Conservation (phyloP, 768 basidiomycete species). For the Boletus reticuloceps region DNA sequence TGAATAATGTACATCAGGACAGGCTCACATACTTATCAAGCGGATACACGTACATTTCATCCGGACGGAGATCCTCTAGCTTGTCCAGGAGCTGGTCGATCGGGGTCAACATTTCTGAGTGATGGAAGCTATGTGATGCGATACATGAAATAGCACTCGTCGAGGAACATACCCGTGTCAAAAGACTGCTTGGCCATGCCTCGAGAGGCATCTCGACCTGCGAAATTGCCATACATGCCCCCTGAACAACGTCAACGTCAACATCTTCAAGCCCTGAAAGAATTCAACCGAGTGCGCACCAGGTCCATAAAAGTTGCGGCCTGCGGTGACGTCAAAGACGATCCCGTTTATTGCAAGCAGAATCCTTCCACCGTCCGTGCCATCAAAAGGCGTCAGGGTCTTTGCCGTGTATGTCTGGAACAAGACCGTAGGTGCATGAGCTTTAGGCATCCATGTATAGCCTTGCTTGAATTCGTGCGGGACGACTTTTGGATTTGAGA, state of each 20-base stretch:
- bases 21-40: not conserved
- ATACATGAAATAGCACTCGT: not conserved
- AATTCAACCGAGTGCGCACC: constrained; percentile 47
- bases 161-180: constrained; percentile 63
- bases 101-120: constrained; percentile 84
- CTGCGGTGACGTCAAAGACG: constrained; percentile 92
- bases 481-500: constrained; percentile 43
- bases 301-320: constrained; percentile 92
- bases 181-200: constrained; percentile 99
- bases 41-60: constrained; percentile 70
- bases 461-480: constrained; percentile 74
- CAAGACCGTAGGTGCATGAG: constrained; percentile 74
- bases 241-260: constrained; percentile 42
- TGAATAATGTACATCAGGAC: constrained; percentile 27
- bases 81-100: constrained; percentile 85
- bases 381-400: constrained; percentile 66
- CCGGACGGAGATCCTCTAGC: constrained; percentile 69
- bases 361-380: constrained; percentile 66
- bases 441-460: constrained; percentile 91
- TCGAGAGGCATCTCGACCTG: constrained; percentile 91
- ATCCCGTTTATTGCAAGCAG: constrained; percentile 81
- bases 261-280: not conserved
- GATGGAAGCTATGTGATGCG: not conserved
- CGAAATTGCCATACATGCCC: constrained; percentile 97
- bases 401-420: constrained; percentile 79